Base-by-base conservation (phyloP, 345 rosid genomes). In the Corchorus capsularis region DNA sequence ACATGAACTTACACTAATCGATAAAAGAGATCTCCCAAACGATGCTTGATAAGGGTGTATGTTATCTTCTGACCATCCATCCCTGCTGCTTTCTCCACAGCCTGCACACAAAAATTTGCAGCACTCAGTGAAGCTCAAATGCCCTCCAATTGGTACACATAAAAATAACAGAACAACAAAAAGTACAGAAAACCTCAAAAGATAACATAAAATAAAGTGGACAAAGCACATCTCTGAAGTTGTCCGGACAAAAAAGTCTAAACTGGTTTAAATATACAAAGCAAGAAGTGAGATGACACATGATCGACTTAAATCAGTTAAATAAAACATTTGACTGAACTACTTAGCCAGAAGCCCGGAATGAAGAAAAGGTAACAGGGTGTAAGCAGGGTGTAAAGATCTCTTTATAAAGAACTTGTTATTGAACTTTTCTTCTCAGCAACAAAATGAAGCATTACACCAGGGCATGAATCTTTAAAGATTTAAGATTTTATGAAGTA, bases 1-100 rank as follows among this genome's bases (percentile, higher is more conserved):
- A 14, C 78, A 67, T 35, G 8, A 59, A 76, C 93, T 85, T 86
- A 94, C 99, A 94, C 99, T 83, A 94, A 79, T 63, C 94, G 88
- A 83, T 94, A 96, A 84, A 96, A 94, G 75, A 94, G 97, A 83
- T 92, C 99, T 80, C 99, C 99, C 85, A 96, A 57, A 54, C 97
- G 97, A 73, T 94, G 98, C 90, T 96, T 96, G 87, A 96, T 85
- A 55, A 94, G 94, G 65, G 82, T 85, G 90, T 96, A 94, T 16
- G 91, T 85, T 73, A 96, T 96, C 93, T 92, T 96, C 89, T 94
- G 97, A 61, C 98, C 97, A 77, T 96, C 99, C 98, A 96, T 94
- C 55, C 99, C 97, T 66, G 98, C 98, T 67, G 83, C 99, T 84
- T 87, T 94, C 87, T 96, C 98, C 49, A 96, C 99, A 52, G 97